Evolutionary conservation across 2,329 filamentous ascomycete species (phyloP).

Genomic region (Aspergillus hiratsukae): DNA sequence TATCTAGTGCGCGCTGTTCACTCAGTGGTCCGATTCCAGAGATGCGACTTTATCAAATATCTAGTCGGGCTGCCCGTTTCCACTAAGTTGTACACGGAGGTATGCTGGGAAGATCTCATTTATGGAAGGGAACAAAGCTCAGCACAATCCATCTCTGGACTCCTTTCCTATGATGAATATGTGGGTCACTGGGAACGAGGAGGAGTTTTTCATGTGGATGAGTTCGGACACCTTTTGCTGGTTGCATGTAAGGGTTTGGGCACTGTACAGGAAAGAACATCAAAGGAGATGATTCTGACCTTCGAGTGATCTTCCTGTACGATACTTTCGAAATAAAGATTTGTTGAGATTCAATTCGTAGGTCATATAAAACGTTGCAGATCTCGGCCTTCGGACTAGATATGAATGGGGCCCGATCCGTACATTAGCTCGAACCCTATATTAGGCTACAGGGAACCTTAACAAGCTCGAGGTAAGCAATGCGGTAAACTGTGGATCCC

Average conservation of each 20-base stretch:
- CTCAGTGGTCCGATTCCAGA: not conserved
- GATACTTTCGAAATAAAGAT: not conserved
- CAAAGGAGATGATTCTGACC: not conserved
- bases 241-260: constrained; percentile 2
- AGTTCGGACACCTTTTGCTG: not conserved
- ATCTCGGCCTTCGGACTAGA: not conserved
- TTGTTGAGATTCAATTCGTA: not conserved
- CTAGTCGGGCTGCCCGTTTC: constrained; percentile 3
- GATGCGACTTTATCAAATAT: constrained; percentile 3
- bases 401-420: no score
- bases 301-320: no score
- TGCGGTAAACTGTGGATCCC: not conserved
- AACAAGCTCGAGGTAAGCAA: not conserved
- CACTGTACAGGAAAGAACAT: not conserved
- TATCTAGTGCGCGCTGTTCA: constrained; percentile 4
- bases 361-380: no score
- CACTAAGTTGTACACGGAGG: not conserved
- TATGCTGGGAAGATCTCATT: not conserved
- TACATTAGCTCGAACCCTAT: not conserved
- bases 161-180: constrained; percentile 2
- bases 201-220: not conserved
- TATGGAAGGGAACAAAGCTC: not conserved
- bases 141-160: not conserved
- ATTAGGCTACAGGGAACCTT: not conserved
- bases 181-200: constrained; percentile 3